Conservation (phyloP, 371 early-diverging fungal genomes). For the Mucor plumbeus region DNA sequence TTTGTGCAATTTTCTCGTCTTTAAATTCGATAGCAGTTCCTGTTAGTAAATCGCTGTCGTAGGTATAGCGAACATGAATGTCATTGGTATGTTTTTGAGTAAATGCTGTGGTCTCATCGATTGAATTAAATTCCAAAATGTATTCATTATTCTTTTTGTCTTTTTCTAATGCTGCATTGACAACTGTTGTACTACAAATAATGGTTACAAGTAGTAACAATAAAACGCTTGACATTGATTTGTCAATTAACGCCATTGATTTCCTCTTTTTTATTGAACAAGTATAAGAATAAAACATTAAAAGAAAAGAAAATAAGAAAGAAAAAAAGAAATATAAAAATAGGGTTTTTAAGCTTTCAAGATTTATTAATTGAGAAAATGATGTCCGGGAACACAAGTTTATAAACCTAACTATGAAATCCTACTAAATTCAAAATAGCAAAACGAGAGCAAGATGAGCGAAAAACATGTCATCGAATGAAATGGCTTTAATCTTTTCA, state of each 20-base stretch:
- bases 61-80: conserved; percentile 29
- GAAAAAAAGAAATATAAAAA: conserved; percentile 1
- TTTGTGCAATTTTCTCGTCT: conserved; percentile 19
- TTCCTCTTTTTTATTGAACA: not conserved
- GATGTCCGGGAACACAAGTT: conserved; percentile 1
- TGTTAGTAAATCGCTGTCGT: conserved; percentile 34
- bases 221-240: not conserved
- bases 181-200: not conserved
- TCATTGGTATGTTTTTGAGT: conserved; percentile 9
- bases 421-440: too few relatives aligned
- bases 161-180: not conserved
- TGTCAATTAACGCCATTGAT: not conserved
- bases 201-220: conserved; percentile 3
- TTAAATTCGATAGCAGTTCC: conserved; percentile 38
- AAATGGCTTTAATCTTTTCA: not conserved
- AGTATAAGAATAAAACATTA: not conserved
- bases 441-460: not conserved
- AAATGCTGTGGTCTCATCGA: conserved; percentile 1
- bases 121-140: conserved; percentile 24
- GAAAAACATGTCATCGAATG: not conserved
- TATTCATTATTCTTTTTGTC: not conserved
- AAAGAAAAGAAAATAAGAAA: not conserved
- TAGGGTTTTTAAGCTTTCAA: conserved; percentile 1
- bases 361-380: not conserved
- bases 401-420: not conserved